Evolutionary conservation across 2,329 filamentous ascomycete genomes (phyloP).

Genomic region (Tolypocladium guangdongense): DNA sequence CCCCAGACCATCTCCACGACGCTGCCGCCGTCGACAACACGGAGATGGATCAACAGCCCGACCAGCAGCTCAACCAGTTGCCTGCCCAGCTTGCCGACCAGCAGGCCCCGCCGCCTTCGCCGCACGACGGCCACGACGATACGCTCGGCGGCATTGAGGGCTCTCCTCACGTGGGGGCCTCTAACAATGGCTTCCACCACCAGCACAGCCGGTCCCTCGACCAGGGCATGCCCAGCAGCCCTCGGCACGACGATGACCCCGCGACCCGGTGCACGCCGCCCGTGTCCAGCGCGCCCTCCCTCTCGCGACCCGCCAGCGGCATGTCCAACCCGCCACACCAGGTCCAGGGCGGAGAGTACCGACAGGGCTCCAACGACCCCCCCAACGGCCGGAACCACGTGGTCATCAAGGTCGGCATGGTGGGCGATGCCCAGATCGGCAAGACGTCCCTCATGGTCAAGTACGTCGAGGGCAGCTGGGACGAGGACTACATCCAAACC

Average conservation of each 20-base stretch:
- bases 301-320: conserved; percentile 45
- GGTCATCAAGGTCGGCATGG: conserved; percentile 99
- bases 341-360: conserved; percentile 30
- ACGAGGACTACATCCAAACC: conserved; percentile 99
- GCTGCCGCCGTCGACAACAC: conserved; percentile 37
- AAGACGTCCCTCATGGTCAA: conserved; percentile 99
- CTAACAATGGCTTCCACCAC: conserved; percentile 28
- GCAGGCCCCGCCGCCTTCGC: conserved; percentile 5
- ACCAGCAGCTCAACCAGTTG: not conserved
- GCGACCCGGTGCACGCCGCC: conserved; percentile 35
- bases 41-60: conserved; percentile 25
- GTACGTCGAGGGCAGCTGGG: conserved; percentile 98
- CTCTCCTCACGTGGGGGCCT: conserved; percentile 28
- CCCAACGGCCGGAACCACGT: conserved; percentile 56
- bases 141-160: conserved; percentile 38
- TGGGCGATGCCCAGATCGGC: conserved; percentile 96
- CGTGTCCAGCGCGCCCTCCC: conserved; percentile 29
- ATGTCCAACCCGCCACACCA: conserved; percentile 31
- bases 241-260: conserved; percentile 32
- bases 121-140: conserved; percentile 34
- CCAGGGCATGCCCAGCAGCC: conserved; percentile 30
- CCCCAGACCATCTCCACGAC: conserved; percentile 11
- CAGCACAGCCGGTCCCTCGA: conserved; percentile 40
- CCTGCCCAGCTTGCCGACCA: not conserved
- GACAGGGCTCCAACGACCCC: conserved; percentile 25